Conservation (phyloP, 345 rosid species). For the Microcos paniculata region DNA sequence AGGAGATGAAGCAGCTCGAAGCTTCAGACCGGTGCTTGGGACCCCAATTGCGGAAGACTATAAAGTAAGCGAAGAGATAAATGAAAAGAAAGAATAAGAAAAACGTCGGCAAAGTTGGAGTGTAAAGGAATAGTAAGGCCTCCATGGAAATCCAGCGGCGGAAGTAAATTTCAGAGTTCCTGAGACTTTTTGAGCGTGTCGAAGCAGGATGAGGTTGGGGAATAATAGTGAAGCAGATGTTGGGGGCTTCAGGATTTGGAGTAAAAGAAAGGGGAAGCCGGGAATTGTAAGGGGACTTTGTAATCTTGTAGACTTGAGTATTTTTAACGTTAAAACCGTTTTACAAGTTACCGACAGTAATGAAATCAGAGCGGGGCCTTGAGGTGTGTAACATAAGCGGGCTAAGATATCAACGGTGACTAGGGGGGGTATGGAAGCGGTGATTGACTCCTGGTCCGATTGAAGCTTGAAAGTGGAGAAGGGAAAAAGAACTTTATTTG, state of each 20-base stretch:
- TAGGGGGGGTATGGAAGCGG: not conserved
- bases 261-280: not conserved
- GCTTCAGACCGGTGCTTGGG: slow-evolving; percentile 53
- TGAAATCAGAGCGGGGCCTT: not conserved
- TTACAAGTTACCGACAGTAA: not conserved
- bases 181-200: not conserved
- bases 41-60: slow-evolving; percentile 63
- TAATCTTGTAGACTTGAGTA: not conserved
- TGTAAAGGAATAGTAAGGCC: not conserved
- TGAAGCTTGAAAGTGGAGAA: not conserved
- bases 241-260: not conserved
- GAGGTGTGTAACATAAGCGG: not conserved
- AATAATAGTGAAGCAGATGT: not conserved
- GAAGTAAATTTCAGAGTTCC: not conserved
- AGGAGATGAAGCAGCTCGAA: slow-evolving; percentile 73
- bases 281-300: not conserved
- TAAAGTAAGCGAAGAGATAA: slow-evolving; percentile 48
- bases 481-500: not conserved
- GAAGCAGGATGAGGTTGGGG: not conserved
- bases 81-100: slow-evolving; percentile 43
- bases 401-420: not conserved
- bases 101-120: slow-evolving; percentile 29
- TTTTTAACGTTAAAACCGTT: not conserved
- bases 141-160: slow-evolving; percentile 30
- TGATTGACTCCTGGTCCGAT: not conserved